Percentiles rank a stretch among this genome's conserved stretches.
phyloP scores from a whole-genome alignment of 2,329 filamentous ascomycete genomes.

The Phaeosphaeriaceae sp. region DNA sequence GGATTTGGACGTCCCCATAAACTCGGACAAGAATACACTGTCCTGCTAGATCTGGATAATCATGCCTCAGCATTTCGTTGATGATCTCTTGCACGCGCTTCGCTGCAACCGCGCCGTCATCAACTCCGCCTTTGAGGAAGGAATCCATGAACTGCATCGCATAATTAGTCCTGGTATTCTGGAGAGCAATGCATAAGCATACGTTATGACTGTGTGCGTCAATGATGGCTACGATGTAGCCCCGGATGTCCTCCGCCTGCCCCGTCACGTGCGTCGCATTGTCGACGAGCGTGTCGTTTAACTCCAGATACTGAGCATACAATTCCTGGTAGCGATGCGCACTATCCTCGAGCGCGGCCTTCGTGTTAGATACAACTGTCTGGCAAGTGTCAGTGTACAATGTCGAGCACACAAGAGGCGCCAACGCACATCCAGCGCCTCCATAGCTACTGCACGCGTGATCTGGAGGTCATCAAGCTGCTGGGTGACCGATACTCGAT shows the following conservation, averaged over 20 bases:
- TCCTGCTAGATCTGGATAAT: neutral
- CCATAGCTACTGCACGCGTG: neutral
- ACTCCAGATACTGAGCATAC: too few relatives aligned
- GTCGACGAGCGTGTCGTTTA: neutral
- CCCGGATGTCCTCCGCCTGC: neutral
- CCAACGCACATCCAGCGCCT: neutral
- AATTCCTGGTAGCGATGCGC: neutral
- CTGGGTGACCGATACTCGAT: neutral
- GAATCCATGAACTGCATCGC: neutral
- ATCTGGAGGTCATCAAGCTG: neutral
- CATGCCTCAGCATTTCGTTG: neutral
- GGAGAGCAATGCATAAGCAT: neutral
- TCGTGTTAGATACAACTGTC: neutral
- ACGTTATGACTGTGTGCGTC: neutral
- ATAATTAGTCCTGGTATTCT: neutral
- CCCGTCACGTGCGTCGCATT: neutral
- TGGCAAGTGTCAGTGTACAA: neutral
- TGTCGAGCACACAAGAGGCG: neutral
- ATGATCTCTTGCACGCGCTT: neutral
- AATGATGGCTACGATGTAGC: neutral
- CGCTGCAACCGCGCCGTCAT: neutral
- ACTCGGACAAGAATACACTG: neutral
- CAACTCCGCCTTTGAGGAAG: neutral
- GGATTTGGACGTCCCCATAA: neutral
- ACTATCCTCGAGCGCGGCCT: neutral